A percentile compares a stretch with the other conserved stretches of the same genome.
Evolutionary conservation across 2,329 filamentous ascomycete genomes (phyloP).

Genomic region (Ophiostoma tasmaniense): DNA sequence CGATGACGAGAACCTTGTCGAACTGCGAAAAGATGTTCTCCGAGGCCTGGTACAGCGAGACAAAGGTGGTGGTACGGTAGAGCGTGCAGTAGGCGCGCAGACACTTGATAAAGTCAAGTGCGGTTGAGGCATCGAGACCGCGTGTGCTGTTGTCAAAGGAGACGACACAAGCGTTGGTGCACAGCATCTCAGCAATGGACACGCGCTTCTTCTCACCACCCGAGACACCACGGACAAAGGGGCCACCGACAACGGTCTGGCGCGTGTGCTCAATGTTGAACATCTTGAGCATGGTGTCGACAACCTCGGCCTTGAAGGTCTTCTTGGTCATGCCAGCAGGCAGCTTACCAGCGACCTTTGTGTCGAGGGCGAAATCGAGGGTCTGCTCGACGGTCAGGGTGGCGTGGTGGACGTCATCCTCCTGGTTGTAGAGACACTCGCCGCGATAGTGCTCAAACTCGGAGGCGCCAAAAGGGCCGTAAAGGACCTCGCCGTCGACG

Average conservation of each 20-base stretch:
- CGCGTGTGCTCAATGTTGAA: constrained; percentile 88
- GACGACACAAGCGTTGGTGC: constrained; percentile 61
- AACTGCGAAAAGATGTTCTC: constrained; percentile 73
- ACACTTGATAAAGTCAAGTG: constrained; percentile 48
- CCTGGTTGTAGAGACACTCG: constrained; percentile 77
- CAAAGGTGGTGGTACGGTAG: constrained; percentile 75
- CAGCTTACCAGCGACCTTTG: constrained; percentile 73
- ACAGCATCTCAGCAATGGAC: constrained; percentile 75
- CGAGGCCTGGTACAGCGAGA: constrained; percentile 77
- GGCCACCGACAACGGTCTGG: constrained; percentile 76
- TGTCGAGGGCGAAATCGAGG: constrained; percentile 73
- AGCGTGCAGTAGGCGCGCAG: constrained; percentile 75
- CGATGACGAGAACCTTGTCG: constrained; percentile 78
- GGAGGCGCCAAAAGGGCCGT: constrained; percentile 63
- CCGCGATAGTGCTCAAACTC: constrained; percentile 70
- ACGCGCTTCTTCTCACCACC: constrained; percentile 75
- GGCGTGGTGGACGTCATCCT: constrained; percentile 78
- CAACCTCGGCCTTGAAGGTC: constrained; percentile 65
- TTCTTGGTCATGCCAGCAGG: constrained; percentile 61
- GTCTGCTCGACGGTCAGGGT: constrained; percentile 85
- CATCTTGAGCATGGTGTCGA: constrained; percentile 72
- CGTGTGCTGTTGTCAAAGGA: constrained; percentile 64
- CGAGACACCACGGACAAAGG: constrained; percentile 70
- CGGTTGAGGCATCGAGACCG: constrained; percentile 48
- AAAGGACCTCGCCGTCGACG: constrained; percentile 61